Evolutionary conservation across 2,329 filamentous ascomycete genomes (phyloP), one percentile per base, ranked within the genome.

Genomic region (Botrytis porri): DNA sequence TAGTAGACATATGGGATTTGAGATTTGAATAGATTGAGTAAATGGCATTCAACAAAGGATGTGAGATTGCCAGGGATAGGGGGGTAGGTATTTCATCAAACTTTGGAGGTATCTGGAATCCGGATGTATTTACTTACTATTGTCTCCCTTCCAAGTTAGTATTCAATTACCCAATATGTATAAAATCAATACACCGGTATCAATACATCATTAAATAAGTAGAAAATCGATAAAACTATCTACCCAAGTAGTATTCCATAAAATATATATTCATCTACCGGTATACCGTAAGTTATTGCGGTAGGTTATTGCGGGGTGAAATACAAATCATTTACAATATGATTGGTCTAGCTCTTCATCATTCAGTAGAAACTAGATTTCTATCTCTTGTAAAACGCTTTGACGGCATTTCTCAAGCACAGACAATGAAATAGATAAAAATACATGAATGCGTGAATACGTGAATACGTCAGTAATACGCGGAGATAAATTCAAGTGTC

Each of bases 311-410:
- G 63, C 63, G 63, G 64, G 64, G 64, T 39, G 29, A 20, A 35
- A 39, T 35, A 51, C 43, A 66, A 39, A 37, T 25, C 43, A 10
- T 35, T 51, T 6, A 20, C 48, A 54, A 39, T 51, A 14, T 51
- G 63, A 54, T 66, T 66, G 63, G 63, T 29, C 45, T 37, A 51
- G 45, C 22, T 66, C 16, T 45, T 37, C 18, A n/a, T 39, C 3
- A 22, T 51, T 35, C 10, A 37, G 29, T 66, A 45, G 63, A 51
- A 66, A 51, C 63, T 66, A 66, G 63, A 20, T 66, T 66, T 66
- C 32, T 20, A 0, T 29, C n/a, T 54, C 7, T 3, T 54, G n/a
- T 29, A 54, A 9, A 66, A 39, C 32, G 45, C 25, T 64, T 48
- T 35, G 32, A 66, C 64, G 64, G 54, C 64, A 66, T 54, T n/a